Base-by-base conservation (phyloP, 1,284 basidiomycete genomes). In the Marasmius tenuissimus region DNA sequence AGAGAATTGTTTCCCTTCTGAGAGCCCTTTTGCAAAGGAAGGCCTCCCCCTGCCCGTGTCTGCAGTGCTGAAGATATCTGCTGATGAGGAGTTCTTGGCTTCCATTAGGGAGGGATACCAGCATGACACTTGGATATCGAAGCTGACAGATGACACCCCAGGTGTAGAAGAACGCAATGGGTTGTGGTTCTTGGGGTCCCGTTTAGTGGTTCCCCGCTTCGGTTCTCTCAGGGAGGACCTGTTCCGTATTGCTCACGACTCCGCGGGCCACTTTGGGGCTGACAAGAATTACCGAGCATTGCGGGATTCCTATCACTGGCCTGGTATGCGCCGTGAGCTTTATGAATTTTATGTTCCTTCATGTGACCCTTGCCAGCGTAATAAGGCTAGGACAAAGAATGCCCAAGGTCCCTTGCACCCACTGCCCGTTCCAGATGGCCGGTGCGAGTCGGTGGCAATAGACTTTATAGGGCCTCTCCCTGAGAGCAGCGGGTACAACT, bases 391-490 rank as follows among this genome's bases (percentile, higher is more conserved):
- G 0, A 71, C 71, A 0, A 50, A n/a, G 0, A 57, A 59, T 0
- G 58, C 60, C 0, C 38, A 61, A 0, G 74, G 73, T 0, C 71
- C 73, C 0, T 58, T 78, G 0, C 75, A 77, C 10, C 73, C 75
- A 0, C 64, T 77, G 0, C 72, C 73, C 0, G 64, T 77, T 0
- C 73, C 74, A 0, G 68, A 75, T 37, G 27, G 20, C 0, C 57
- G 65, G 5, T 73, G 70, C 3, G 65, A 70, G 3, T 65, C 61
- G 0, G 61, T 78, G 0, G 68, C 70, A 0, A 69, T 79, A 6
- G 72, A 79, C 49, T 78, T 79, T 52, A 68, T 80, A 4, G 72
- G 74, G 0, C 75, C 72, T 0, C 60, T 79, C 0, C 75, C 75
- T 0, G 18, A 60, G 0, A 72, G 75, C 0, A 16, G 70, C 0